Percentiles rank a stretch among this genome's conserved stretches.
Conservation (phyloP, 2,329 filamentous ascomycete species). For the Nemania sp. region DNA sequence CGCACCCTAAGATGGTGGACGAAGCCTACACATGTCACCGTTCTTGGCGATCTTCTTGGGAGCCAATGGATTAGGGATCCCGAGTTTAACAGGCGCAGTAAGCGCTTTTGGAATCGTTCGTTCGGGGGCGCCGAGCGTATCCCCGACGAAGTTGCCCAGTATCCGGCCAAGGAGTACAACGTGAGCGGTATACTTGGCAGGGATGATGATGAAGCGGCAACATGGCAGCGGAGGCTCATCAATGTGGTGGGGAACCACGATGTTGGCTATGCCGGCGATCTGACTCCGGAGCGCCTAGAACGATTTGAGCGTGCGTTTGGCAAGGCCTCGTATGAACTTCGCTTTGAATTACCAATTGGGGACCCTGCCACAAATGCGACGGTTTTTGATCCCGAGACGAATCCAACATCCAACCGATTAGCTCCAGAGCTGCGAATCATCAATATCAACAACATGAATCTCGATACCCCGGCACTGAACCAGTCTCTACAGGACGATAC, state of each 20-base stretch:
- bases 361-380: slow-evolving; percentile 47
- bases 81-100: slow-evolving; percentile 77
- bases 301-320: slow-evolving; percentile 88
- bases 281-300: slow-evolving; percentile 73
- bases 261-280: slow-evolving; percentile 92
- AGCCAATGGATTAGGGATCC: slow-evolving; percentile 91
- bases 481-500: slow-evolving; percentile 72
- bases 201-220: slow-evolving; percentile 50
- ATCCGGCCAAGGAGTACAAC: slow-evolving; percentile 55
- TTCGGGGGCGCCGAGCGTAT: slow-evolving; percentile 72
- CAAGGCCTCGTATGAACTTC: slow-evolving; percentile 86
- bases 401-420: slow-evolving; percentile 53
- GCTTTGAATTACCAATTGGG: slow-evolving; percentile 64
- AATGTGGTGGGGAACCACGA: slow-evolving; percentile 96
- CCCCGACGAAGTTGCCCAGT: slow-evolving; percentile 56
- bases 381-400: slow-evolving; percentile 47
- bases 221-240: slow-evolving; percentile 79
- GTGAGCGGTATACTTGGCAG: slow-evolving; percentile 55
- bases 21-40: slow-evolving; percentile 81
- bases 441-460: slow-evolving; percentile 89
- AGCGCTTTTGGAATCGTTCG: slow-evolving; percentile 79
- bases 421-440: slow-evolving; percentile 77
- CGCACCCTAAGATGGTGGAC: slow-evolving; percentile 83
- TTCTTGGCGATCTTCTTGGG: slow-evolving; percentile 88
- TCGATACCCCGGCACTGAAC: slow-evolving; percentile 79